phyloP scores from a whole-genome alignment of 1,284 basidiomycete species.

The Rhizopogon hawkerae region DNA sequence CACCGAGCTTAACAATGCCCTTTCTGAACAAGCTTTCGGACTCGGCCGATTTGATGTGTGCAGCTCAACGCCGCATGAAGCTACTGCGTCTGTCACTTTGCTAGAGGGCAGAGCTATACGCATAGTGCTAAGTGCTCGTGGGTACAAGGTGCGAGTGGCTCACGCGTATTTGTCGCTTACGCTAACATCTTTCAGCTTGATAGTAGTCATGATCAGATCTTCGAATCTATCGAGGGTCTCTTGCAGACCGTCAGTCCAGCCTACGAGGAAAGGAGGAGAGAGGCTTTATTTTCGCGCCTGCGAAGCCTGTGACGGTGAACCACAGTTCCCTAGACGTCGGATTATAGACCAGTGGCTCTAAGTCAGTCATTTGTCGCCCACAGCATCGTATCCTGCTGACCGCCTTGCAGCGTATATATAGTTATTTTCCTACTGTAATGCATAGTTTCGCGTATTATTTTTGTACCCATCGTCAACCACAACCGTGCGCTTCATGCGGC shows the following conservation, averaged over 20 bases:
- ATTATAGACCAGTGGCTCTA: background rate
- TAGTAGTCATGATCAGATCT: conserved; percentile 25
- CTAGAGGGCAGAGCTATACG: conserved; percentile 44
- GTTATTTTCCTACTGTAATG: background rate
- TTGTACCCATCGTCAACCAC: background rate
- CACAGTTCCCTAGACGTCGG: background rate
- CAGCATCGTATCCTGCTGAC: background rate
- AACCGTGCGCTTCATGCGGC: background rate
- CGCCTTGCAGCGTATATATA: conserved; percentile 1
- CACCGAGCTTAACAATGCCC: conserved; percentile 44
- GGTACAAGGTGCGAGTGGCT: conserved; percentile 39
- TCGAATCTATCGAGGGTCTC: conserved; percentile 52
- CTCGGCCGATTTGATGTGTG: conserved; percentile 39
- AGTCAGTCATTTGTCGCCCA: background rate
- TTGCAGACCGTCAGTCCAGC: conserved; percentile 43
- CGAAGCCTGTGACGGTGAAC: conserved; percentile 26
- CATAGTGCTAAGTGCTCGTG: conserved; percentile 43
- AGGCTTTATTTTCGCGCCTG: conserved; percentile 40
- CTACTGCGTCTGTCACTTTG: conserved; percentile 44
- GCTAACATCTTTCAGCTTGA: conserved; percentile 12
- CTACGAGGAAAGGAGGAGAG: conserved; percentile 41
- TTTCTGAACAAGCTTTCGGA: conserved; percentile 54
- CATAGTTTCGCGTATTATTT: background rate
- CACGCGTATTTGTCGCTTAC: background rate
- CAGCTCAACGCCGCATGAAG: conserved; percentile 34